Conservation (phyloP, 371 early-diverging fungal genomes). For the Rhizomucor pusillus region DNA sequence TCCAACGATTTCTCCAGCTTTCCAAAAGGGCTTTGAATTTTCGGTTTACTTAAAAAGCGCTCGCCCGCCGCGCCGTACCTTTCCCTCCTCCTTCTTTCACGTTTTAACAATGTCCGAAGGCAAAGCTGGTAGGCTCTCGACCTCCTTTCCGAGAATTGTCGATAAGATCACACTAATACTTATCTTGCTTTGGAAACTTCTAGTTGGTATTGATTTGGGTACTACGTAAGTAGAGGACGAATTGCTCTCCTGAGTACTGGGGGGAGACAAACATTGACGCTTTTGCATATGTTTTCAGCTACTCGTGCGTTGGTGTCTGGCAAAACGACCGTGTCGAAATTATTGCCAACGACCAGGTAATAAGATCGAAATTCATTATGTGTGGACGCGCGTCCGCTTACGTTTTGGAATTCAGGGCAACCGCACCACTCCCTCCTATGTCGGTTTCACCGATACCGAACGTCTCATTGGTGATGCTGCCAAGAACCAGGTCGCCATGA, state of each 20-base stretch:
- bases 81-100: neutral
- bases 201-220: slow-evolving; percentile 96
- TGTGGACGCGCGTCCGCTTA: neutral
- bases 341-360: slow-evolving; percentile 91
- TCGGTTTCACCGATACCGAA: slow-evolving; percentile 90
- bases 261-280: slow-evolving; percentile 1
- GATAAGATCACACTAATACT: too few species aligned
- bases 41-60: neutral
- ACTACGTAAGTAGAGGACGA: slow-evolving; percentile 99
- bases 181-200: too few species aligned
- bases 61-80: neutral
- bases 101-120: neutral
- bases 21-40: neutral
- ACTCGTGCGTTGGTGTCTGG: slow-evolving; percentile 98
- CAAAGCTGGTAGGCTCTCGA: neutral
- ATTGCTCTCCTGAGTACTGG: too few species aligned
- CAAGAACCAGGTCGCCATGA: slow-evolving; percentile 90
- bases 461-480: slow-evolving; percentile 95
- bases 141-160: too few species aligned
- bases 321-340: slow-evolving; percentile 97
- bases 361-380: too few species aligned
- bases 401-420: slow-evolving; percentile 65
- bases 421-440: slow-evolving; percentile 95
- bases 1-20: neutral
- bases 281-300: slow-evolving; percentile 82